phyloP scores from a whole-genome alignment of 2,329 filamentous ascomycete genomes.

The Septoria petroselini region DNA sequence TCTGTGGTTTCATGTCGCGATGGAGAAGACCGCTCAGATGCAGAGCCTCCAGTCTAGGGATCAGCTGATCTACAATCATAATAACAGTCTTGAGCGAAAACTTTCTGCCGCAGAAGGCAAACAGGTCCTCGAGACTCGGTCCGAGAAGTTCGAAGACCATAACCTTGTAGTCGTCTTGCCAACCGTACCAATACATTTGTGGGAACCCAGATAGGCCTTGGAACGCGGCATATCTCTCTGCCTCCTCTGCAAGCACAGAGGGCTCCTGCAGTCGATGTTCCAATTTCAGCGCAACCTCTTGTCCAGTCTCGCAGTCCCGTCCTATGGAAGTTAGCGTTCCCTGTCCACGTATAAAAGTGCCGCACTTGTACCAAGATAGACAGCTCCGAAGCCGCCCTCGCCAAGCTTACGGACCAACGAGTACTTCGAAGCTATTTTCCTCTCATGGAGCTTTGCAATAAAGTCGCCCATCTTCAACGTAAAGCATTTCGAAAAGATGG shows the following conservation, averaged over 20 bases:
- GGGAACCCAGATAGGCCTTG: slow-evolving; percentile 21
- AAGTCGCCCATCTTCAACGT: slow-evolving; percentile 4
- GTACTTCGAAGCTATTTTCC: slow-evolving; percentile 3
- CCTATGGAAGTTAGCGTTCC: slow-evolving; percentile 9
- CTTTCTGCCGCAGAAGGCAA: slow-evolving; percentile 19
- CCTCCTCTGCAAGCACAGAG: slow-evolving; percentile 19
- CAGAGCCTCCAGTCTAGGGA: slow-evolving; percentile 1
- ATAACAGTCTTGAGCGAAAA: slow-evolving; percentile 19
- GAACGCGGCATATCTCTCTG: slow-evolving; percentile 20
- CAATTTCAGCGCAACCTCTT: slow-evolving; percentile 13
- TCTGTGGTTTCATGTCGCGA: slow-evolving; percentile 9
- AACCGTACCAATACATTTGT: slow-evolving; percentile 25
- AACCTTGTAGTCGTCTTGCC: slow-evolving; percentile 25
- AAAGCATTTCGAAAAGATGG: slow-evolving; percentile 1
- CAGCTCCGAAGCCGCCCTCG: slow-evolving; percentile 8
- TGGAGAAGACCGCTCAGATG: slow-evolving; percentile 3
- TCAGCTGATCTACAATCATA: slow-evolving; percentile 15
- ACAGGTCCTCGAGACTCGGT: slow-evolving; percentile 27
- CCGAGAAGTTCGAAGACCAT: slow-evolving; percentile 30
- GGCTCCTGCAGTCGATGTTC: slow-evolving; percentile 6
- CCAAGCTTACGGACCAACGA: slow-evolving; percentile 10
- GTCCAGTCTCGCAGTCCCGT: background rate
- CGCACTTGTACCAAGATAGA: slow-evolving; percentile 9
- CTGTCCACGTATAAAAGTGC: background rate
- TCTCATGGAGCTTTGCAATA: background rate